phyloP scores from a whole-genome alignment of 1,139 yeast genomes.

The Spathaspora jeffriesii region DNA sequence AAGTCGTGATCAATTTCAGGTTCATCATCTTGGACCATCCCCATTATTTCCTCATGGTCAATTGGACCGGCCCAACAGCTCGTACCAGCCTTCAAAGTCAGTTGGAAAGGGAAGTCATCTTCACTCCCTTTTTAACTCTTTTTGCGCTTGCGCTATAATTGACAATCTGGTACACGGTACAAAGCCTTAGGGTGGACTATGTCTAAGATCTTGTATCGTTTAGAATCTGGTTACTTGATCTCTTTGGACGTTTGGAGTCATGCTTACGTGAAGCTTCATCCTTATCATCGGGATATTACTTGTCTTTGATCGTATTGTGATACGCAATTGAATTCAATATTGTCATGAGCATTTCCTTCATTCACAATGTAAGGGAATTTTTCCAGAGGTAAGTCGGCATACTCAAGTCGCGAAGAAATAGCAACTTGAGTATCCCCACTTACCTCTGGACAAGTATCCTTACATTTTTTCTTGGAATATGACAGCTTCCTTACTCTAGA shows the following conservation, averaged over 20 bases:
- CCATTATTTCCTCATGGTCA: not conserved
- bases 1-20: not conserved
- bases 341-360: not conserved
- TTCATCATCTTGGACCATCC: not conserved
- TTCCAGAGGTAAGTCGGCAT: not conserved
- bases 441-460: no score
- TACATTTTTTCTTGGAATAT: no score
- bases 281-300: not conserved
- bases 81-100: not conserved
- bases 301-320: not conserved
- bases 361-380: not conserved
- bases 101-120: not conserved
- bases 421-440: no score
- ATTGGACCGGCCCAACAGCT: not conserved
- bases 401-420: no score
- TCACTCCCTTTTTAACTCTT: not conserved
- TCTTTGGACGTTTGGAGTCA: not conserved
- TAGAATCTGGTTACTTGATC: not conserved
- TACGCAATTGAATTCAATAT: not conserved
- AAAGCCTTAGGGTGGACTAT: not conserved
- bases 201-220: no score
- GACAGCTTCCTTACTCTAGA: no score
- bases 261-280: not conserved
- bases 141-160: not conserved
- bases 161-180: not conserved